Conservation (phyloP, 257 asterid species). For the Ilex asprella region DNA sequence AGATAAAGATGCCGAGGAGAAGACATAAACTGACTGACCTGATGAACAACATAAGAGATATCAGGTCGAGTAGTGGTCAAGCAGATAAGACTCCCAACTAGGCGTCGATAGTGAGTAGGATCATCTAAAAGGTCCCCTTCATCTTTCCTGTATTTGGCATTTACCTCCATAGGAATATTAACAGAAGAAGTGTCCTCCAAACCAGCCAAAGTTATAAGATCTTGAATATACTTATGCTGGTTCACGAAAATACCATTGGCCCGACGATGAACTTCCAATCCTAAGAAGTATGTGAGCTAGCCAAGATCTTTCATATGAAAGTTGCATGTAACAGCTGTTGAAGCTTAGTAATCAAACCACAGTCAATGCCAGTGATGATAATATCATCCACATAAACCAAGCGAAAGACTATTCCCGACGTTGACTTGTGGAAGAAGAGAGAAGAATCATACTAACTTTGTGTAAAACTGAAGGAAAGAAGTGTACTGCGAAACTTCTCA, state of each 20-base stretch:
- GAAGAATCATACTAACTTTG: background rate
- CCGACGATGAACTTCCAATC: background rate
- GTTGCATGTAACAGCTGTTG: background rate
- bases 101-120: background rate
- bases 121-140: background rate
- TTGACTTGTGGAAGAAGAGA: background rate
- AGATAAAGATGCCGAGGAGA: too few relatives aligned
- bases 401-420: background rate
- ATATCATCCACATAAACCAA: constrained; percentile 1
- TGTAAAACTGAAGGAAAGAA: background rate
- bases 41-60: background rate
- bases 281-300: background rate
- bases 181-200: background rate
- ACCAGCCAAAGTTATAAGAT: background rate
- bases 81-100: background rate
- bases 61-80: background rate
- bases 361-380: background rate
- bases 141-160: background rate
- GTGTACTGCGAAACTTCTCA: background rate
- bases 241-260: background rate
- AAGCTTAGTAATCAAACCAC: constrained; percentile 4
- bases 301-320: background rate
- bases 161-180: background rate
- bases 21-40: background rate
- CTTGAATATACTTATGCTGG: constrained; percentile 1